These are phyloP conservation scores for Puya raimondii DNA, from an alignment of 176 grass and related monocot species.

Conservation along the genomic window DNA sequence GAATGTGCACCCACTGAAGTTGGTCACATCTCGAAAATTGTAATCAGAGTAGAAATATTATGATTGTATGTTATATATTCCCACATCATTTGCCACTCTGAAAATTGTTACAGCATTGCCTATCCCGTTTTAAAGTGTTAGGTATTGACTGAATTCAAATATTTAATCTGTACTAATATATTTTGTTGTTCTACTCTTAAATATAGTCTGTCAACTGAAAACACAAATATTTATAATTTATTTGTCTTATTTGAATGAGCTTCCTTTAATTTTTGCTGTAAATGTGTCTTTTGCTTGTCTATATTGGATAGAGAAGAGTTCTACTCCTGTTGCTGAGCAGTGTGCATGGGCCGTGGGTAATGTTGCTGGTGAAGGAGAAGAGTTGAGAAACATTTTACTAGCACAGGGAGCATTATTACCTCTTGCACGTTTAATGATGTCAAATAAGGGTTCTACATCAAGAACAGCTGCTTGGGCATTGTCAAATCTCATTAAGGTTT, in stretches of 20 bases:
- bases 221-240: background rate
- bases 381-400: constrained; percentile 77
- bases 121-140: too few species aligned
- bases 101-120: too few species aligned
- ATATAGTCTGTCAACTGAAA: too few species aligned
- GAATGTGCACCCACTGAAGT: too few species aligned
- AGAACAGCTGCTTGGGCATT: constrained; percentile 92
- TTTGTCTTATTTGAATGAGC: background rate
- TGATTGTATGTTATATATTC: too few species aligned
- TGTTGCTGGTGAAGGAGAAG: constrained; percentile 86
- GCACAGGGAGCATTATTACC: constrained; percentile 76
- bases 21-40: too few species aligned
- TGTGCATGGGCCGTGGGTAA: constrained; percentile 96
- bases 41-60: too few species aligned
- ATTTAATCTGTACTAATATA: too few species aligned
- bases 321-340: constrained; percentile 66
- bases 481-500: constrained; percentile 97
- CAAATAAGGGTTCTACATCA: constrained; percentile 63
- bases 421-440: constrained; percentile 68
- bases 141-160: too few species aligned
- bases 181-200: too few species aligned
- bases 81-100: too few species aligned
- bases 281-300: constrained; percentile 23
- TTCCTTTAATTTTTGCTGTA: background rate
- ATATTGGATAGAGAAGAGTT: constrained; percentile 76